Evolutionary conservation across 768 basidiomycete genomes (phyloP).

Genomic region (Leccinum incarnatum): DNA sequence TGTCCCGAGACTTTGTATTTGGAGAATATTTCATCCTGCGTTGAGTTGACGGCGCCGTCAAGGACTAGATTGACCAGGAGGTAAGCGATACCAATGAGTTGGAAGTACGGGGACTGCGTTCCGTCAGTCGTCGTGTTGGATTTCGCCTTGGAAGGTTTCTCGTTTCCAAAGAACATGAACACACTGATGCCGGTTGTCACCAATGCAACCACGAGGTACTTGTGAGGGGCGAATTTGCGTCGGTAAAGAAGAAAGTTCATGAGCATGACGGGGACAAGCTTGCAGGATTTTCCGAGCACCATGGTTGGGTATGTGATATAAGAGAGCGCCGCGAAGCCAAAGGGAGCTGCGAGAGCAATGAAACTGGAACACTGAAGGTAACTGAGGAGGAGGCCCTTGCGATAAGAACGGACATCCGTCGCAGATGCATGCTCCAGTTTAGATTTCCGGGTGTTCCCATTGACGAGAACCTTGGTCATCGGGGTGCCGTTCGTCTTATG

Average conservation of each 20-base stretch:
- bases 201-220: conserved; percentile 92
- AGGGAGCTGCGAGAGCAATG: conserved; percentile 89
- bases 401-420: conserved; percentile 34
- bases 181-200: conserved; percentile 89
- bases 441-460: conserved; percentile 29
- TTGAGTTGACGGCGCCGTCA: conserved; percentile 93
- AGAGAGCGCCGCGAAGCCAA: conserved; percentile 92
- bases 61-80: conserved; percentile 84
- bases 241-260: conserved; percentile 97
- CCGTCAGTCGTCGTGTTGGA: conserved; percentile 33
- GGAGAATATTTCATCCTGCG: conserved; percentile 95
- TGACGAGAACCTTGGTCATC: conserved; percentile 36
- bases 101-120: conserved; percentile 45
- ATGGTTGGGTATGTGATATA: conserved; percentile 98
- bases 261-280: conserved; percentile 96
- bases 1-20: conserved; percentile 76
- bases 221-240: conserved; percentile 87
- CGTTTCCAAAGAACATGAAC: conserved; percentile 87
- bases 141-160: conserved; percentile 38
- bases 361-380: conserved; percentile 85
- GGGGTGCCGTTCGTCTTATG: conserved; percentile 26
- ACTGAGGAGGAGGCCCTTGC: conserved; percentile 55
- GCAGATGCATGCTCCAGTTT: conserved; percentile 26
- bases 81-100: conserved; percentile 70
- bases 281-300: conserved; percentile 98